A percentile compares a stretch with the other conserved stretches of the same genome.
Evolutionary conservation across 257 asterid genomes (phyloP).

Genomic region (Capsicum baccatum): DNA sequence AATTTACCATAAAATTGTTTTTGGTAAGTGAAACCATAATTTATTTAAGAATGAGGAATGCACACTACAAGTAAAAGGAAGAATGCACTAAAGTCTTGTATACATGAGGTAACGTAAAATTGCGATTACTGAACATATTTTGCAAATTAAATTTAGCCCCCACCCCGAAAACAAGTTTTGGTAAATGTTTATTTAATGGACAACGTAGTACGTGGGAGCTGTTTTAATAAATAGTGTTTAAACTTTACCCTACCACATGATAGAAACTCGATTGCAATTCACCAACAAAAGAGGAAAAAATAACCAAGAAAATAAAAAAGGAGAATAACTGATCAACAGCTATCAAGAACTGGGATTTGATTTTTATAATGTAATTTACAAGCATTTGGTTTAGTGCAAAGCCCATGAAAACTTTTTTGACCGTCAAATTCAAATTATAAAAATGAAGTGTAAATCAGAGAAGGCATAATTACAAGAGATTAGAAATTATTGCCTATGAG

Average conservation of each 20-base stretch:
- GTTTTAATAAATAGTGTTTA: slow-evolving; percentile 16
- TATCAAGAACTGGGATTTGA: not conserved
- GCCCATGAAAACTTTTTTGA: not conserved
- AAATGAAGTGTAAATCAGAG: not conserved
- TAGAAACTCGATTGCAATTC: not conserved
- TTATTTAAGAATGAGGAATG: not conserved
- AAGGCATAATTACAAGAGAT: slow-evolving; percentile 12
- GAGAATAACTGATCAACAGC: not conserved
- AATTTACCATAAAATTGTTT: not conserved
- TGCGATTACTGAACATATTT: not conserved
- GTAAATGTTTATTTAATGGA: not conserved
- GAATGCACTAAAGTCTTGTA: not conserved
- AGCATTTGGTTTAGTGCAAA: slow-evolving; percentile 8
- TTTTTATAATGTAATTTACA: not conserved
- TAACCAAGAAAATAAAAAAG: not conserved
- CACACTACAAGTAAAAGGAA: not conserved
- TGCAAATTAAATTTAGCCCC: not conserved
- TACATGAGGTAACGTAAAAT: not conserved
- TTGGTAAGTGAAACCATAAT: not conserved
- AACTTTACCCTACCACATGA: slow-evolving; percentile 30
- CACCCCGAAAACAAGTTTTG: not conserved
- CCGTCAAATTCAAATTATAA: not conserved
- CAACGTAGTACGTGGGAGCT: slow-evolving; percentile 27
- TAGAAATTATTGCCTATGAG: slow-evolving; percentile 24
- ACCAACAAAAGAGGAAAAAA: not conserved